A percentile compares a stretch with the other conserved stretches of the same genome.
Evolutionary conservation across 2,329 filamentous ascomycete genomes (phyloP).

Genomic region (Ophiostoma tasmaniense): DNA sequence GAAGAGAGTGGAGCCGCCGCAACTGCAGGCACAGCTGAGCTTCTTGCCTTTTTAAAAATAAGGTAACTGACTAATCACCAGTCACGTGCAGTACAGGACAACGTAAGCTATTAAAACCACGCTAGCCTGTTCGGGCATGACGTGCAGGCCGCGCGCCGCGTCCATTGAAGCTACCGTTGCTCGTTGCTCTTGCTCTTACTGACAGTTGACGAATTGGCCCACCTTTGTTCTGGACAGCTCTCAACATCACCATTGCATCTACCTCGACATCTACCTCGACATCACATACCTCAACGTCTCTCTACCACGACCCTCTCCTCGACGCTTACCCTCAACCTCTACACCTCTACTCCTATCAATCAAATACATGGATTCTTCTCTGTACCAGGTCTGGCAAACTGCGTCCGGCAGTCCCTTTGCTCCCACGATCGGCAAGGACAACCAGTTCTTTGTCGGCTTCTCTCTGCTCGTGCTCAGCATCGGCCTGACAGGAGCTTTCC

Average conservation of each 20-base stretch:
- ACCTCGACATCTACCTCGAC: neutral
- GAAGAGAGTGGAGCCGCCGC: neutral
- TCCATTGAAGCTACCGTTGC: conserved; percentile 16
- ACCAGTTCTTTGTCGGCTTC: conserved; percentile 77
- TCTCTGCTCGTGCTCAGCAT: conserved; percentile 64
- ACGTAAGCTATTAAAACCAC: neutral
- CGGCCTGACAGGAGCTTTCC: conserved; percentile 68
- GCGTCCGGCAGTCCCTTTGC: conserved; percentile 78
- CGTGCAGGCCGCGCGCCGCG: conserved; percentile 5
- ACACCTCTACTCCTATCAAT: neutral
- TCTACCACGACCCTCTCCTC: neutral
- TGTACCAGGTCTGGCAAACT: conserved; percentile 89
- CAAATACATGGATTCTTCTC: conserved; percentile 63
- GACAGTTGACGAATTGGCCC: conserved; percentile 1
- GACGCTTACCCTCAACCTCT: neutral
- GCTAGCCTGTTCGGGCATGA: neutral
- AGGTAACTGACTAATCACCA: neutral
- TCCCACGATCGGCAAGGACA: conserved; percentile 70
- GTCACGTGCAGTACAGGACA: neutral
- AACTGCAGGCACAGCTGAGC: neutral
- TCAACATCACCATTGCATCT: neutral
- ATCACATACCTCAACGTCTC: neutral
- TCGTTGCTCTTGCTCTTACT: neutral
- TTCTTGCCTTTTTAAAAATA: neutral
- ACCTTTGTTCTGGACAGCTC: conserved; percentile 11